Evolutionary conservation across 257 asterid genomes (phyloP), one percentile per base, ranked within the genome.

Genomic region (Nicotiana noctiflora): DNA sequence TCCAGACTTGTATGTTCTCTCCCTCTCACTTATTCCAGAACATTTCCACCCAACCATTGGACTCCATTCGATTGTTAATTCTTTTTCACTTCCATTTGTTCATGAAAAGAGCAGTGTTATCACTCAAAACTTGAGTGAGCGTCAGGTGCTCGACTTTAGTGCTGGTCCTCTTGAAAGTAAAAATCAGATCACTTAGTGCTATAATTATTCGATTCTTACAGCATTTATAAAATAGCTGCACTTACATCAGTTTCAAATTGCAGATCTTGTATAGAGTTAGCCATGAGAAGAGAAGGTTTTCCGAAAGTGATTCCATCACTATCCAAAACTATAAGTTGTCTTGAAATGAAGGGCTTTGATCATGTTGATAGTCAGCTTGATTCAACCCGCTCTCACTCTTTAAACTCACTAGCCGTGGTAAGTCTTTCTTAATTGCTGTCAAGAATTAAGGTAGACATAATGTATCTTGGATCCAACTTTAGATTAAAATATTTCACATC

Each of bases 271-370:
- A n/a, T n/a, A n/a, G n/a, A 5, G 68, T 34, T 66, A 34, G 18
- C 32, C 55, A 90, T 88, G 92, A 90, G 80, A 78, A 79, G 57
- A 74, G 84, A 79, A 53, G 85, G 70, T n/a, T 65, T 77, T 25
- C 27, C 64, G 2, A 84, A 86, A 62, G 81, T 44, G 53, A 61
- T 88, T 68, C 95, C 95, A 51, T 72, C 90, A 0, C 80, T 91
- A 63, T 85, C 91, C 82, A 84, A 84, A 82, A 80, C 84, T n/a
- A 89, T 89, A 13, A 51, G 79, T 57, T 81, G 83, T 72, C 77
- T 21, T 14, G 76, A 88, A 53, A 88, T 88, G 77, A 89, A 89
- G 19, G 93, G 93, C 60, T 90, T 91, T 34, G 96, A 31, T 65
- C 53, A 29, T 19, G 37, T 17, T 46, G 79, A 81, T 27, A 57